These are phyloP conservation scores for Selenicereus undatus DNA, from an alignment of 148 eudicot genomes.

Conservation along the genomic window DNA sequence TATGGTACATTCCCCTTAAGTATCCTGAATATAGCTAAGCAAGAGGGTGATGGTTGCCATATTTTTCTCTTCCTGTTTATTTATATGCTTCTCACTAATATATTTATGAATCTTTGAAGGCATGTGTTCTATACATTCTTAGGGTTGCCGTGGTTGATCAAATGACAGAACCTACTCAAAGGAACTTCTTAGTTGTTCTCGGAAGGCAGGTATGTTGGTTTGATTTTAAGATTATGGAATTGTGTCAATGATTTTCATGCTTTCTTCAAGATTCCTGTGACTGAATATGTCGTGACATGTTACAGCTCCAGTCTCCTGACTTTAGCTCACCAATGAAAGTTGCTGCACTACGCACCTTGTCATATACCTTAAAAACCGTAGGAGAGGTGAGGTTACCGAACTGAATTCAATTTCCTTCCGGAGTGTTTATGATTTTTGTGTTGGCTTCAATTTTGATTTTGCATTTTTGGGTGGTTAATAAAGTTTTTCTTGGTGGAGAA, in stretches of 20 bases:
- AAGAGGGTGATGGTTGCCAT: background rate
- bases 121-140: constrained; percentile 92
- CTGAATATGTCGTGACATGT: constrained; percentile 18
- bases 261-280: constrained; percentile 7
- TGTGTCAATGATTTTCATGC: background rate
- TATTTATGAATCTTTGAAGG: constrained; percentile 56
- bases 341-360: constrained; percentile 80
- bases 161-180: constrained; percentile 97
- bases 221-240: background rate
- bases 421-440: background rate
- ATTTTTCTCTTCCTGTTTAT: background rate
- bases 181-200: constrained; percentile 75
- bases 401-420: constrained; percentile 3
- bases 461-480: background rate
- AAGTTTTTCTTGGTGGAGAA: background rate
- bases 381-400: constrained; percentile 65
- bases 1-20: background rate
- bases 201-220: constrained; percentile 73
- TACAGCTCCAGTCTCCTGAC: constrained; percentile 85
- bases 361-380: constrained; percentile 78
- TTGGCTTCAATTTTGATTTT: background rate
- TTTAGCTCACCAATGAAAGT: constrained; percentile 71
- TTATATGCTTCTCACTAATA: constrained; percentile 29
- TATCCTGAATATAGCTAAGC: background rate
- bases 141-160: constrained; percentile 94